These are phyloP conservation scores for Colletotrichum tofieldiae DNA, from an alignment of 2,329 filamentous ascomycete species.

Conservation along the genomic window DNA sequence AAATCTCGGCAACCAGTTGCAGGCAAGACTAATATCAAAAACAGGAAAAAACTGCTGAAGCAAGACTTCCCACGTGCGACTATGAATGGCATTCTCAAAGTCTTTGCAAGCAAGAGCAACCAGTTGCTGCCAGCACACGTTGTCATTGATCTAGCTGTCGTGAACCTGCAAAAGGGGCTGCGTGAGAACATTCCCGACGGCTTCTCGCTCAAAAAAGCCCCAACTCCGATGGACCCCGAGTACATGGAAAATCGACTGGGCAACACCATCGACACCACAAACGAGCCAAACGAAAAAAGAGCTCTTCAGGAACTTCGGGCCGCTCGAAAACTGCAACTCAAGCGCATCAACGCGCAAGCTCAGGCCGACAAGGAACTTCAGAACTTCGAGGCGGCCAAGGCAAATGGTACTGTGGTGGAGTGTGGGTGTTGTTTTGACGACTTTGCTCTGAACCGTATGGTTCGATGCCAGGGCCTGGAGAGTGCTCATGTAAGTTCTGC, in stretches of 20 bases:
- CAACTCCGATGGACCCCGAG: conserved; percentile 40
- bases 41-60: conserved; percentile 49
- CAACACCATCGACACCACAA: conserved; percentile 40
- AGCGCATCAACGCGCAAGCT: conserved; percentile 45
- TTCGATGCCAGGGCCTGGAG: conserved; percentile 73
- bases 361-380: conserved; percentile 55
- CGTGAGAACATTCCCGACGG: conserved; percentile 42
- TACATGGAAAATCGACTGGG: conserved; percentile 46
- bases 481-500: conserved; percentile 62
- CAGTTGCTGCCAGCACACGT: conserved; percentile 55
- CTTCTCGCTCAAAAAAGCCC: conserved; percentile 49
- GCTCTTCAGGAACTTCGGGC: conserved; percentile 58
- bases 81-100: conserved; percentile 45
- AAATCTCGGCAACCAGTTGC: too few species aligned
- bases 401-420: conserved; percentile 71
- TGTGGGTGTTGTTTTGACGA: conserved; percentile 83
- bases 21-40: background rate
- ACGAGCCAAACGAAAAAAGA: conserved; percentile 46
- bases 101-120: conserved; percentile 47
- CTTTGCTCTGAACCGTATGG: conserved; percentile 76
- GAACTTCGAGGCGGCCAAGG: conserved; percentile 60
- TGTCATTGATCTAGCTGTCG: conserved; percentile 48
- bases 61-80: conserved; percentile 55
- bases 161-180: background rate
- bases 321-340: conserved; percentile 50